Conservation (phyloP, 2,329 filamentous ascomycete species). For the Dactylellina leptospora region DNA sequence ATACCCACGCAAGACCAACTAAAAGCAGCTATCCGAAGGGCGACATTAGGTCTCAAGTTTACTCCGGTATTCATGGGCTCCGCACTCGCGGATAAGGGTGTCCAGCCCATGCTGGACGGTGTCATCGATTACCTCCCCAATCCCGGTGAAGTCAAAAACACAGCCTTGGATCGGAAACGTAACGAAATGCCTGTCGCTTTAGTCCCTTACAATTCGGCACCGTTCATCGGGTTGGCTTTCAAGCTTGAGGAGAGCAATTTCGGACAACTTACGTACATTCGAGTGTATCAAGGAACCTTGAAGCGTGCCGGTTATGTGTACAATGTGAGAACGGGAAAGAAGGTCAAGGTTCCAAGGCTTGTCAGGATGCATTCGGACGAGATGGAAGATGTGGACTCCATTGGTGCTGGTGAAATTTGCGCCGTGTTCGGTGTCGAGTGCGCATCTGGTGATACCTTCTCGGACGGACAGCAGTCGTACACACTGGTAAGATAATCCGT, state of each 20-base stretch:
- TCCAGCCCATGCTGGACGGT: slow-evolving; percentile 96
- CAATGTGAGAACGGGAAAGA: slow-evolving; percentile 94
- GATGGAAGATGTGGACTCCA: slow-evolving; percentile 94
- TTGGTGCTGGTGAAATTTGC: slow-evolving; percentile 96
- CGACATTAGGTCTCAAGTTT: slow-evolving; percentile 90
- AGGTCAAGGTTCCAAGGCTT: slow-evolving; percentile 94
- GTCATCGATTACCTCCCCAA: slow-evolving; percentile 97
- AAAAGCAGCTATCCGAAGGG: slow-evolving; percentile 87
- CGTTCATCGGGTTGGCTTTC: slow-evolving; percentile 95
- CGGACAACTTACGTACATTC: slow-evolving; percentile 96
- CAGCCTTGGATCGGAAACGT: slow-evolving; percentile 83
- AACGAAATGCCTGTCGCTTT: slow-evolving; percentile 83
- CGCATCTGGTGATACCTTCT: slow-evolving; percentile 97
- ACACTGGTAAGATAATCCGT: slow-evolving; percentile 69
- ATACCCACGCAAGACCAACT: slow-evolving; percentile 83
- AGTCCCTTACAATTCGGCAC: slow-evolving; percentile 89
- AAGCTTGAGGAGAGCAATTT: slow-evolving; percentile 99
- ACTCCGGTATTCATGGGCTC: slow-evolving; percentile 96
- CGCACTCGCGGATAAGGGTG: slow-evolving; percentile 89
- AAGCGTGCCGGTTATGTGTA: slow-evolving; percentile 88
- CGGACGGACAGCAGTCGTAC: slow-evolving; percentile 89
- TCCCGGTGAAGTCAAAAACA: slow-evolving; percentile 85
- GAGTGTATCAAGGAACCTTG: slow-evolving; percentile 93
- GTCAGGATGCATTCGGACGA: slow-evolving; percentile 99
- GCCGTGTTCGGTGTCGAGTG: slow-evolving; percentile 98